Evolutionary conservation across 768 basidiomycete species (phyloP), one percentile per base, ranked within the genome.

Genomic region (Leccinum truebloodii): DNA sequence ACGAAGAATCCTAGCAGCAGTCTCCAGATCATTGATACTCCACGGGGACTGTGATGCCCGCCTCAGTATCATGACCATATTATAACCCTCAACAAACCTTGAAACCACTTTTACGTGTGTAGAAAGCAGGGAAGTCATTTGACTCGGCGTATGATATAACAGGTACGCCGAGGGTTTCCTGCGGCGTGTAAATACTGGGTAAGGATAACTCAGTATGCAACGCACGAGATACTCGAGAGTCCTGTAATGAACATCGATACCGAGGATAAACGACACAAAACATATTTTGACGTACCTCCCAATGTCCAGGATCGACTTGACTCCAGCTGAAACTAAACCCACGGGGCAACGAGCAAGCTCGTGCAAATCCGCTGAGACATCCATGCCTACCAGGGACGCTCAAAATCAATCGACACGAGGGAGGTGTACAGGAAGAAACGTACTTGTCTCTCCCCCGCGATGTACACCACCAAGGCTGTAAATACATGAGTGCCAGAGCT

Each of bases 151-250:
- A 95, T 0, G 92, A 84, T 4, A 95, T 73, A 1, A 97, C 95
- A 2, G 94, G 93, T 13, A 98, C 94, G 3, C 96, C 96, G 39
- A 95, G 84, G 0, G 95, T 95, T 85, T 98, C 96, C 94, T 96
- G 48, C 22, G 18, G 2, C 49, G 55, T 56, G 35, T 14, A 34
- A 30, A 56, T 35, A 48, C 34, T 24, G 41, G 4, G 57, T 8
- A 51, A n/a, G n/a, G 22, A 32, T 50, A 22, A 35, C 0, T 4
- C 46, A 39, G 34, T 20, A 59, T 48, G 54, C 13, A 12, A 69
- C 81, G 53, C 69, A 87, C 91, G 59, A 93, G 81, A 71, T 90
- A 91, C 72, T 93, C 91, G 24, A 93, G 77, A 14, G 91, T 93
- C 69, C 90, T 91, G 55, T 18, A 55, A 57, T 20, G 48, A 55